Conservation (phyloP, 2,329 filamentous ascomycete genomes). For the Thelonectria rubi region DNA sequence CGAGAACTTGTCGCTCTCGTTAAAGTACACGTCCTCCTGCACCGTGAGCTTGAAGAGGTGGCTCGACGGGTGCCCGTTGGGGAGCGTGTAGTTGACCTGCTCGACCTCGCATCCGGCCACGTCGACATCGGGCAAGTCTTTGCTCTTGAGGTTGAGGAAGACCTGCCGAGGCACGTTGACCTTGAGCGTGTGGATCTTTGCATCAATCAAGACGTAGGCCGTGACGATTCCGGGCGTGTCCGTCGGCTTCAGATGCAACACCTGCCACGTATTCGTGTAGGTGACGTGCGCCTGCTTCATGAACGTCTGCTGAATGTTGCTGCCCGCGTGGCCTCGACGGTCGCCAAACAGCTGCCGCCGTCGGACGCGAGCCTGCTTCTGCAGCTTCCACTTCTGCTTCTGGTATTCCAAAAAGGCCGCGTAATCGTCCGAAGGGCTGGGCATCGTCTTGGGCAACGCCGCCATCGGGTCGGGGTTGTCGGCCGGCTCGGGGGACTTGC, state of each 20-base stretch:
- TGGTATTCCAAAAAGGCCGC: conserved; percentile 89
- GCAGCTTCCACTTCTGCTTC: conserved; percentile 98
- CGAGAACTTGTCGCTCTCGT: conserved; percentile 83
- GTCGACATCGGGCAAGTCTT: conserved; percentile 87
- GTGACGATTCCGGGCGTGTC: conserved; percentile 86
- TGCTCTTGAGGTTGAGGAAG: conserved; percentile 89
- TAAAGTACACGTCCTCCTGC: conserved; percentile 85
- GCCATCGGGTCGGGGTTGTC: conserved; percentile 81
- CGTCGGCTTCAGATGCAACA: conserved; percentile 85
- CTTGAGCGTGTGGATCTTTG: conserved; percentile 88
- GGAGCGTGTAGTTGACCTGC: conserved; percentile 91
- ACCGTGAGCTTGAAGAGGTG: conserved; percentile 96
- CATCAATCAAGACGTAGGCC: conserved; percentile 91
- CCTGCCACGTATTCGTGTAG: conserved; percentile 94
- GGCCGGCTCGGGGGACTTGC: conserved; percentile 76
- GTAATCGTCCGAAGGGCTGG: conserved; percentile 86
- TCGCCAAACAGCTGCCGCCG: conserved; percentile 94
- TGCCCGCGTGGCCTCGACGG: conserved; percentile 61
- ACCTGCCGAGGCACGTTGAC: conserved; percentile 89
- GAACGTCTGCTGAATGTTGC: conserved; percentile 75
- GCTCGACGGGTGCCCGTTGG: conserved; percentile 92
- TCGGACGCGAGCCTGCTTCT: conserved; percentile 86
- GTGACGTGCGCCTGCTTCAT: conserved; percentile 90
- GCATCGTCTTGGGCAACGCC: conserved; percentile 83
- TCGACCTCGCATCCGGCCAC: conserved; percentile 88